phyloP scores from a whole-genome alignment of 345 rosid species.

The Citrus mangshanensis region DNA sequence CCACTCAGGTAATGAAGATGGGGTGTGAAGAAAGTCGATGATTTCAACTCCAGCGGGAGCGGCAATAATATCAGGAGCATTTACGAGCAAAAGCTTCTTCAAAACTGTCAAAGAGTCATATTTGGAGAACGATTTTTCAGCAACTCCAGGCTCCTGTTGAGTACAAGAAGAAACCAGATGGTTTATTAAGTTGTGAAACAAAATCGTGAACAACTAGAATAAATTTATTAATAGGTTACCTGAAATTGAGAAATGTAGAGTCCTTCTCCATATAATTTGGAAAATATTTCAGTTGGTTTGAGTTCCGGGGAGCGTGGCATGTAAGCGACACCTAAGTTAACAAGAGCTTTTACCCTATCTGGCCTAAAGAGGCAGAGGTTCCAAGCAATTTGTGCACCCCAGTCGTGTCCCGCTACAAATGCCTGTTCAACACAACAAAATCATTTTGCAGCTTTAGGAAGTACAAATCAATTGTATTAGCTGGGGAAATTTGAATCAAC shows the following conservation, averaged over 20 bases:
- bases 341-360: slow-evolving; percentile 30
- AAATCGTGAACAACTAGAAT: too few species aligned
- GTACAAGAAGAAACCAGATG: neutral
- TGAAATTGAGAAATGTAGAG: slow-evolving; percentile 21
- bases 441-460: too few species aligned
- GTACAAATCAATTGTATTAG: too few species aligned
- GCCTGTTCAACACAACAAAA: slow-evolving; percentile 8
- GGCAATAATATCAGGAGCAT: slow-evolving; percentile 26
- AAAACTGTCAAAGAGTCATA: slow-evolving; percentile 19
- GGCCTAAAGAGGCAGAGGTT: slow-evolving; percentile 33
- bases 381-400: slow-evolving; percentile 24
- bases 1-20: slow-evolving; percentile 23
- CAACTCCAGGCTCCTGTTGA: slow-evolving; percentile 22
- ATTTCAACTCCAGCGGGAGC: slow-evolving; percentile 25
- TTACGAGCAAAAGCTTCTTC: slow-evolving; percentile 25
- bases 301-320: slow-evolving; percentile 15
- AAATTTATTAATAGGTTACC: slow-evolving; percentile 1
- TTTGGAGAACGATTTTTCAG: slow-evolving; percentile 28
- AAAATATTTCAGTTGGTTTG: slow-evolving; percentile 8
- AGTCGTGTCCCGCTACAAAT: slow-evolving; percentile 24
- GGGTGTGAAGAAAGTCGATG: slow-evolving; percentile 32
- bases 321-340: slow-evolving; percentile 21
- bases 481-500: too few species aligned
- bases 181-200: too few species aligned
- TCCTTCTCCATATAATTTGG: slow-evolving; percentile 16